A percentile compares a stretch with the other conserved stretches of the same genome.
These are phyloP conservation scores for Cyanodermella asteris DNA, from an alignment of 2,329 filamentous ascomycete genomes.

Conservation along the genomic window DNA sequence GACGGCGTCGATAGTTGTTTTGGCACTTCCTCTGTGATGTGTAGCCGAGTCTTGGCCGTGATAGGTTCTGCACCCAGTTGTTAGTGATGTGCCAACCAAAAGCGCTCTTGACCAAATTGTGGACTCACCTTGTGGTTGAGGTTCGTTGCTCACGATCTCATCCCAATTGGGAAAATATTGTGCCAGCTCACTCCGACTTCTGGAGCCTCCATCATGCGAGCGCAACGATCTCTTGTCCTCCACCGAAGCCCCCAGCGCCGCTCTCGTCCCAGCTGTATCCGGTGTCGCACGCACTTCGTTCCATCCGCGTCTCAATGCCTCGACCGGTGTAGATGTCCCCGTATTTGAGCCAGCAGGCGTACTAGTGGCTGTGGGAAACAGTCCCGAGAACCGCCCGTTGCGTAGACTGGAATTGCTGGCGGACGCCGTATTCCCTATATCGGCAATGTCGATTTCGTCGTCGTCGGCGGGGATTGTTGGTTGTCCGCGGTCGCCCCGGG, in stretches of 20 bases:
- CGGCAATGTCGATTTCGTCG: too few relatives aligned
- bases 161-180: conserved; percentile 88
- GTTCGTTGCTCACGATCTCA: conserved; percentile 71
- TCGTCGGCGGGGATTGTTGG: too few relatives aligned
- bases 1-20: conserved; percentile 11
- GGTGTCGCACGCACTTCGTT: neutral
- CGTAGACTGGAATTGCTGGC: too few relatives aligned
- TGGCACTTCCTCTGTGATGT: conserved; percentile 39
- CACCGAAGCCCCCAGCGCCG: conserved; percentile 6
- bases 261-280: neutral
- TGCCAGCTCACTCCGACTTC: conserved; percentile 78
- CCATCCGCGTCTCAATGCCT: too few relatives aligned
- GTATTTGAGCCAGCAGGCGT: too few relatives aligned
- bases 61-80: conserved; percentile 37
- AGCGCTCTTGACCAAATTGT: conserved; percentile 4
- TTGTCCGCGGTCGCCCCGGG: too few relatives aligned
- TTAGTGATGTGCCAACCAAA: conserved; percentile 1
- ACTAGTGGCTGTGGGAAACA: too few relatives aligned
- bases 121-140: conserved; percentile 48
- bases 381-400: too few relatives aligned
- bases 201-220: conserved; percentile 59
- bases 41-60: conserved; percentile 48
- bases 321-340: too few relatives aligned
- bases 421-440: too few relatives aligned
- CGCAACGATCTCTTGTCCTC: conserved; percentile 57